phyloP scores from a whole-genome alignment of 192 early-diverging fungal genomes.

The Endogone sp. region DNA sequence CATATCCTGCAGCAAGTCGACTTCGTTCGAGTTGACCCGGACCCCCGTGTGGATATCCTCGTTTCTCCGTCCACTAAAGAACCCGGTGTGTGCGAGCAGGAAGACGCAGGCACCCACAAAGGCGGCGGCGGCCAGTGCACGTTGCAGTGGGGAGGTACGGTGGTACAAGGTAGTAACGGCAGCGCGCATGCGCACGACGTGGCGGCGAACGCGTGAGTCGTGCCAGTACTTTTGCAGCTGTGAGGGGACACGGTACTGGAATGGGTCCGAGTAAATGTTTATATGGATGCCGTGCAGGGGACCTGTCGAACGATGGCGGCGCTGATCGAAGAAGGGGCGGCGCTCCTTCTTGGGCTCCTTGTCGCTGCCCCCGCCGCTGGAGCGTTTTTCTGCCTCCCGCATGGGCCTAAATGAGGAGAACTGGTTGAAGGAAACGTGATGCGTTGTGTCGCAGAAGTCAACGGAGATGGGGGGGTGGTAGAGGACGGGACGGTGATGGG shows the following conservation, averaged over 20 bases:
- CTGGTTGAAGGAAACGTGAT: too few species aligned
- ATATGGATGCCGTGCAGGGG: conserved; percentile 27
- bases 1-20: conserved; percentile 34
- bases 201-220: conserved; percentile 16
- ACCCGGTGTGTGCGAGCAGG: conserved; percentile 24
- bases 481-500: too few species aligned
- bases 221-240: conserved; percentile 31
- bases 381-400: background rate
- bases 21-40: conserved; percentile 5
- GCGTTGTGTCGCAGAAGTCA: too few species aligned
- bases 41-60: conserved; percentile 2
- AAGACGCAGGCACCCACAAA: conserved; percentile 18
- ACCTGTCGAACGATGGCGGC: background rate
- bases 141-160: conserved; percentile 7
- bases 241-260: conserved; percentile 30
- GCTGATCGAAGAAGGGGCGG: conserved; percentile 2
- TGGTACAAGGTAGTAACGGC: conserved; percentile 6
- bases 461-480: too few species aligned
- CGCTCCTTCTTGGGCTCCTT: background rate
- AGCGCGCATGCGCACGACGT: conserved; percentile 2
- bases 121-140: background rate
- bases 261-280: conserved; percentile 36
- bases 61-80: conserved; percentile 27
- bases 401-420: too few species aligned
- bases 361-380: conserved; percentile 1